Evolutionary conservation across 768 basidiomycete genomes (phyloP), one percentile per base, ranked within the genome.

Genomic region (Suillus occidentalis): DNA sequence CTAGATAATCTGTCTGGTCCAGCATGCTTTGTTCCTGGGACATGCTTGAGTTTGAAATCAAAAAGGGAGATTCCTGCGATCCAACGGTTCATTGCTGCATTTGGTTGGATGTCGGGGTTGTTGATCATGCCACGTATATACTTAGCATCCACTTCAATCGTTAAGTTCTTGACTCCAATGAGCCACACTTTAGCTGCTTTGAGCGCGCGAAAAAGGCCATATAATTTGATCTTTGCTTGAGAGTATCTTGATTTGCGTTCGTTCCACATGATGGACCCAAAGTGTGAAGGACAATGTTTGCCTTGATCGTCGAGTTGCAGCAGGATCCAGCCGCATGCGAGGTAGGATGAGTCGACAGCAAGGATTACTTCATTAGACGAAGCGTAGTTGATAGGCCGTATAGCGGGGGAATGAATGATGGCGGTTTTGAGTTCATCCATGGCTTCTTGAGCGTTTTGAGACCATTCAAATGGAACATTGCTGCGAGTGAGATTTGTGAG

Each of bases 401-500:
- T 47, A 4, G n/a, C 4, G 4, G 45, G 4, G n/a, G 43, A 47
- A 6, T 9, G 3, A 4, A 12, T 45, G 4, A 47, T 22, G 4
- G 10, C 45, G 0, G 3, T 0, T 47, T 47, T 47, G 3, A 47
- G 9, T 0, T 4, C 4, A 2, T 47, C 10, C n/a, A 47, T 47
- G 1, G 45, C n/a, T 4, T n/a, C 2, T 3, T 47, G 45, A 1
- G 5, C 9, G 1, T n/a, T n/a, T 1, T 4, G 4, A 3, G 9
- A 0, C 45, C n/a, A 47, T 1, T 1, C 1, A 5, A 47, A 47
- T 1, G 45, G n/a, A 10, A 2, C 4, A 5, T 47, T 47, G n/a
- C 6, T 4, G 28, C 4, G n/a, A 0, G 10, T 47, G 1, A 47
- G 45, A 4, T 12, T 10, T 0, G n/a, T 47, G 3, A 47, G 45